Evolutionary conservation across 352 stramenopile species (phyloP).

Genomic region (Elongisporangium senticosum): DNA sequence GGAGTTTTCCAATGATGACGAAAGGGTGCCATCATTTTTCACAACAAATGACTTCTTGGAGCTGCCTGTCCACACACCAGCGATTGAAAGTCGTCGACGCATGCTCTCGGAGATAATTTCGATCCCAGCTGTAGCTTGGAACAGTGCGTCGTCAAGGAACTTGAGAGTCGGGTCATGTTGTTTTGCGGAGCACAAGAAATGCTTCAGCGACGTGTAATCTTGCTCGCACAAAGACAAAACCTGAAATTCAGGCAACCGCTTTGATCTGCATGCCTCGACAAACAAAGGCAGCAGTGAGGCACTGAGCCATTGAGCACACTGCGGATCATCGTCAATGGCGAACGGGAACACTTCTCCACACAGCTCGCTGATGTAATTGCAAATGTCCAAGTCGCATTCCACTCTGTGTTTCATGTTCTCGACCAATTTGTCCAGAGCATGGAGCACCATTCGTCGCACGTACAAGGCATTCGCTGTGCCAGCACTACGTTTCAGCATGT

Average conservation of each 20-base stretch:
- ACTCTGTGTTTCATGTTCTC: constrained; percentile 72
- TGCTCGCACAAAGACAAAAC: constrained; percentile 55
- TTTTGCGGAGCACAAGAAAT: constrained; percentile 67
- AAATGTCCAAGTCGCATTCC: constrained; percentile 52
- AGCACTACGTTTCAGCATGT: constrained; percentile 22
- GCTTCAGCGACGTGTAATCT: constrained; percentile 62
- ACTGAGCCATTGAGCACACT: constrained; percentile 69
- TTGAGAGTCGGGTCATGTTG: constrained; percentile 47
- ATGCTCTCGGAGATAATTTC: constrained; percentile 77
- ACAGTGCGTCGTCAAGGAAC: constrained; percentile 76
- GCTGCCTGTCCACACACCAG: constrained; percentile 64
- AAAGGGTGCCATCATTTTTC: constrained; percentile 24
- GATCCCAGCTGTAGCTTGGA: constrained; percentile 53
- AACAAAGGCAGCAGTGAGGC: constrained; percentile 65
- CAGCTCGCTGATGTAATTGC: constrained; percentile 58
- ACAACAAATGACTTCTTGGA: constrained; percentile 60
- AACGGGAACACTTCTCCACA: constrained; percentile 63
- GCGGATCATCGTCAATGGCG: constrained; percentile 54
- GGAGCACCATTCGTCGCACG: constrained; percentile 66
- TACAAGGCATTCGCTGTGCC: constrained; percentile 30
- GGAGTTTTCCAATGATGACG: constrained; percentile 11
- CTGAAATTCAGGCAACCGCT: constrained; percentile 56
- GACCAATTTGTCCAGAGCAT: constrained; percentile 70
- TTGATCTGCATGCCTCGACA: constrained; percentile 52
- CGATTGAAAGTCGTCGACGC: constrained; percentile 64